These are phyloP conservation scores for Madurella fahalii DNA, from an alignment of 2,329 filamentous ascomycete species.

Conservation along the genomic window DNA sequence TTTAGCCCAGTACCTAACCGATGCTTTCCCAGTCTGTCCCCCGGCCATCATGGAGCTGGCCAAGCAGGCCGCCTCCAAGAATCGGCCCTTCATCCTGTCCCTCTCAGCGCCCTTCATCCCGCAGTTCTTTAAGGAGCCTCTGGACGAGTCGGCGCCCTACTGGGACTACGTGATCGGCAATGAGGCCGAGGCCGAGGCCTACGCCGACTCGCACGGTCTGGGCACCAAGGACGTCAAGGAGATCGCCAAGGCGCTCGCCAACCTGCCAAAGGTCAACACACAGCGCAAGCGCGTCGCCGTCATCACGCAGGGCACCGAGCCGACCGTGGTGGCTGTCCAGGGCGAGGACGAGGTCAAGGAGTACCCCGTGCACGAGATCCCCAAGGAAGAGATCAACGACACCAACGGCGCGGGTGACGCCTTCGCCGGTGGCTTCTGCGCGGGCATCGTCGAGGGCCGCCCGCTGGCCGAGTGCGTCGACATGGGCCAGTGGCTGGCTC, in stretches of 20 bases:
- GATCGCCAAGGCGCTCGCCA: slow-evolving; percentile 81
- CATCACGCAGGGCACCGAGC: slow-evolving; percentile 90
- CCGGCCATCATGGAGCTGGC: slow-evolving; percentile 85
- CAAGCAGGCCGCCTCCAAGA: slow-evolving; percentile 79
- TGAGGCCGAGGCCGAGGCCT: slow-evolving; percentile 88
- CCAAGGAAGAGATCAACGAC: slow-evolving; percentile 77
- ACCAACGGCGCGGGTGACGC: slow-evolving; percentile 97
- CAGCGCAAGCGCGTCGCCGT: slow-evolving; percentile 81
- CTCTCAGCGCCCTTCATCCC: slow-evolving; percentile 94
- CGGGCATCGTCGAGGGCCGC: slow-evolving; percentile 83
- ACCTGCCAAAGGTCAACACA: slow-evolving; percentile 86
- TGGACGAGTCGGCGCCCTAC: slow-evolving; percentile 82
- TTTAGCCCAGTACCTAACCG: neutral
- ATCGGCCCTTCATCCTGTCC: slow-evolving; percentile 91
- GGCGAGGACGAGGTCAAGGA: slow-evolving; percentile 66
- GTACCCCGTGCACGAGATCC: slow-evolving; percentile 77
- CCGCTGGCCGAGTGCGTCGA: slow-evolving; percentile 73
- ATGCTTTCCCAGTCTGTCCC: slow-evolving; percentile 62
- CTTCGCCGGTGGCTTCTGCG: slow-evolving; percentile 90
- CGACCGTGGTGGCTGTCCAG: slow-evolving; percentile 79
- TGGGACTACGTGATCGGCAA: slow-evolving; percentile 97
- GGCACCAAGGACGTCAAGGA: slow-evolving; percentile 72
- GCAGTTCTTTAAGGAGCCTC: slow-evolving; percentile 95
- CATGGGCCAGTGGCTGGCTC: slow-evolving; percentile 95
- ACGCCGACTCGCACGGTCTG: slow-evolving; percentile 76